Evolutionary conservation across 2,329 filamentous ascomycete genomes (phyloP), one percentile per base, ranked within the genome.

Genomic region (Stachybotrys chartarum): DNA sequence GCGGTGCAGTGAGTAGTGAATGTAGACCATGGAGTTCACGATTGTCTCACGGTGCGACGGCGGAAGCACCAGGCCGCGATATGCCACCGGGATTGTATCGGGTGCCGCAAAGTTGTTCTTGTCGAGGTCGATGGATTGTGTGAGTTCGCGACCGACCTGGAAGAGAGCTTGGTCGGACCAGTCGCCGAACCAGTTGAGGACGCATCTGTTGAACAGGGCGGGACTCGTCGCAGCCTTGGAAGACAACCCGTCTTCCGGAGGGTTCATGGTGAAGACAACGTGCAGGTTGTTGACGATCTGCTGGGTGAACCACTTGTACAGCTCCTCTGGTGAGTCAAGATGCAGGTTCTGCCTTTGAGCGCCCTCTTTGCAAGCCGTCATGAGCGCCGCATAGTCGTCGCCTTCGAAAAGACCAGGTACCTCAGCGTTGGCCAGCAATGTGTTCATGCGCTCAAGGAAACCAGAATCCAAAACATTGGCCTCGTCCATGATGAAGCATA

Each of bases 281-380:
- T 99, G 94, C 46, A 99, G 77, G 68, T 99, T 99, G 78, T 96
- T 96, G 70, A 99, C 90, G 65, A 99, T 97, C 71, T 99, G 94
- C 65, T 96, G 90, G 0, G 95, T 99, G 76, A 99, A 99, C 94
- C 94, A 99, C 76, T 97, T 97, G 81, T 99, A 99, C n/a, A 99
- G 79, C 72, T 99, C 94, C 75, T 99, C 95, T 63, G 96, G 92
- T 1, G 94, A 97, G 74, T 99, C 94, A 1, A 99, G 83, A 57
- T 97, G 85, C 56, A 97, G 80, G 51, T 94, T 94, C 76, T 99
- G 94, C 59, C 92, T 87, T 71, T 99, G 94, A 18, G 94, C 93
- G 57, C 94, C 95, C 75, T 99, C 94, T 72, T 97, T 97, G 78
- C 95, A 99, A 55, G 92, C 91, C 30, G 95, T 99, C 94, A 99